These are phyloP conservation scores for Dipteronia sinensis DNA, from an alignment of 345 rosid species.

Conservation along the genomic window DNA sequence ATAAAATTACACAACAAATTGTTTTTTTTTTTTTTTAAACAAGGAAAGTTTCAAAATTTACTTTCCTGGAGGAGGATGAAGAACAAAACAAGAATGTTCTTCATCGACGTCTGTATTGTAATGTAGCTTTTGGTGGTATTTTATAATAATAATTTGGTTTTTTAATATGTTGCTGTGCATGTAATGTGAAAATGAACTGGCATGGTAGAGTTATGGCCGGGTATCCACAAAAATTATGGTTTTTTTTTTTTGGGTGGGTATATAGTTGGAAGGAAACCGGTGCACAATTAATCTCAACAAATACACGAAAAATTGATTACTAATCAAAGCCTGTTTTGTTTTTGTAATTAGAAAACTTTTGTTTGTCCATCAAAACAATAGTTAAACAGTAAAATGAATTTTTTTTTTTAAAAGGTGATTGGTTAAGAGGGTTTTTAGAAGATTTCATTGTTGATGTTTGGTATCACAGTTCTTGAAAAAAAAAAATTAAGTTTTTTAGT, in stretches of 20 bases:
- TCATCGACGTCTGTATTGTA: neutral
- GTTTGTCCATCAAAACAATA: neutral
- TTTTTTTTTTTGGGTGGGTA: neutral
- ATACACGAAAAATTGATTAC: too few species aligned
- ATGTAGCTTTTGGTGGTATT: neutral
- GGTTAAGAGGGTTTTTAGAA: neutral
- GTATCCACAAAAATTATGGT: constrained; percentile 31
- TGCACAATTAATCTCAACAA: too few species aligned
- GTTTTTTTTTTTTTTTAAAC: neutral
- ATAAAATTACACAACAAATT: too few species aligned
- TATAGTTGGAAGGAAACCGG: neutral
- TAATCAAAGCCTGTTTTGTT: too few species aligned
- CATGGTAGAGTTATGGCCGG: neutral
- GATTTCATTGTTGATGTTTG: too few species aligned
- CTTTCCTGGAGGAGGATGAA: neutral
- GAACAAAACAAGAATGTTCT: constrained; percentile 1
- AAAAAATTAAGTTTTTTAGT: too few species aligned
- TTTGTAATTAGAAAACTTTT: neutral
- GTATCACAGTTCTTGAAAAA: too few species aligned
- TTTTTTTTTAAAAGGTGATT: neutral
- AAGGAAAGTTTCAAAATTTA: constrained; percentile 22
- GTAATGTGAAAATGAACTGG: neutral
- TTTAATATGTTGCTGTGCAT: neutral
- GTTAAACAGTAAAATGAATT: neutral
- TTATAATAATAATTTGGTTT: neutral